These are phyloP conservation scores for Akanthomyces dipterigenus DNA, from an alignment of 2,329 filamentous ascomycete species.

Conservation along the genomic window DNA sequence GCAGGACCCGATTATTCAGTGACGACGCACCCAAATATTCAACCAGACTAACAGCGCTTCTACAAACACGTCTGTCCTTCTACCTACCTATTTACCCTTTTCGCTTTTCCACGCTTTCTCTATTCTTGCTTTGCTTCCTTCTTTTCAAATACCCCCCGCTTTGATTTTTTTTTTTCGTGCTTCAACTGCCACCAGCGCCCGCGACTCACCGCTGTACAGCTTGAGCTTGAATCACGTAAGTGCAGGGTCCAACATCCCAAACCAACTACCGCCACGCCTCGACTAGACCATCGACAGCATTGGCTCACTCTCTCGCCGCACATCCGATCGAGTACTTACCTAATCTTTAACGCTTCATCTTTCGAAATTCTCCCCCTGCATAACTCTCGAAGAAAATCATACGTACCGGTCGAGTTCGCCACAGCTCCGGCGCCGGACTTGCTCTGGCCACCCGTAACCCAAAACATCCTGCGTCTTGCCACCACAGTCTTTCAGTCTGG, in stretches of 20 bases:
- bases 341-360: neutral
- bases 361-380: neutral
- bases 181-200: neutral
- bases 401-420: neutral
- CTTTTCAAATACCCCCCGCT: neutral
- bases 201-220: neutral
- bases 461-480: neutral
- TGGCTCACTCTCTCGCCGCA: neutral
- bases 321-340: neutral
- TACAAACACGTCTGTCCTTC: neutral
- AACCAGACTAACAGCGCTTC: neutral
- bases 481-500: slow-evolving; percentile 35
- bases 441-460: neutral
- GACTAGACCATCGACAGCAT: neutral
- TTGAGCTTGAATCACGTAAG: slow-evolving; percentile 2
- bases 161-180: neutral
- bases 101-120: neutral
- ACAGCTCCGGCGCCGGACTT: neutral
- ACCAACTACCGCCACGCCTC: neutral
- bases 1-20: slow-evolving; percentile 2
- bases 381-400: neutral
- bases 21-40: neutral
- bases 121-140: neutral
- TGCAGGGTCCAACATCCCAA: neutral
- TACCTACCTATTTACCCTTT: neutral